Percentiles rank a stretch among this genome's conserved stretches.
These are phyloP conservation scores for Iberis pinnata DNA, from an alignment of 345 rosid genomes.

Conservation along the genomic window DNA sequence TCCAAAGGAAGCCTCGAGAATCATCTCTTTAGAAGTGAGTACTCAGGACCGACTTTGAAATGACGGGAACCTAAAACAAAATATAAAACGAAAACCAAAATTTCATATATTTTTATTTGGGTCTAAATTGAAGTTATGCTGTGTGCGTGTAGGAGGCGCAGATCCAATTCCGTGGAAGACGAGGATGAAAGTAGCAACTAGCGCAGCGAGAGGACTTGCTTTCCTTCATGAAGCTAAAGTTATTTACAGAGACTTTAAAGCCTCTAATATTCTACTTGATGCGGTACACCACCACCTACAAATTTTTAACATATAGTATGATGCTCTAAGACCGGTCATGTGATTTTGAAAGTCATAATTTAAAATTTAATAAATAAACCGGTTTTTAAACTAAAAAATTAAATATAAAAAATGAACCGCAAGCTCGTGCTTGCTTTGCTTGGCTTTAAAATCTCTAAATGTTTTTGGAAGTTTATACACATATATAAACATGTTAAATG, in stretches of 20 bases:
- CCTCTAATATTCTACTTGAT: slow-evolving; percentile 75
- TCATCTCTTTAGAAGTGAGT: slow-evolving; percentile 80
- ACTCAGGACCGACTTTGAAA: neutral
- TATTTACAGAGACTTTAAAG: slow-evolving; percentile 80
- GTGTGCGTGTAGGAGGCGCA: slow-evolving; percentile 36
- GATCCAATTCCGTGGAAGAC: slow-evolving; percentile 57
- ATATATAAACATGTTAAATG: neutral
- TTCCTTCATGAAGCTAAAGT: slow-evolving; percentile 68
- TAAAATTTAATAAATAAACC: too few relatives aligned
- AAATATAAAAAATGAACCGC: too few relatives aligned
- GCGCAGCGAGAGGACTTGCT: slow-evolving; percentile 73
- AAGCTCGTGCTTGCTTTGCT: too few relatives aligned
- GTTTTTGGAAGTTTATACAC: too few relatives aligned
- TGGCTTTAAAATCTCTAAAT: too few relatives aligned
- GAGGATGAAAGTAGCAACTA: slow-evolving; percentile 66
- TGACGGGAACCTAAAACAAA: too few relatives aligned
- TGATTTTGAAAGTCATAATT: neutral
- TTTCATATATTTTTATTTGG: too few relatives aligned
- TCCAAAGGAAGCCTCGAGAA: slow-evolving; percentile 86
- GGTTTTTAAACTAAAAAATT: too few relatives aligned
- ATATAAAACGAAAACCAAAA: too few relatives aligned
- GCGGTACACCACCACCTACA: slow-evolving; percentile 34
- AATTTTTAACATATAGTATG: too few relatives aligned
- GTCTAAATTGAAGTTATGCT: too few relatives aligned
- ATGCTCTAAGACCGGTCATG: too few relatives aligned